phyloP scores from a whole-genome alignment of 2,329 filamentous ascomycete species.

The Sporothrix luriei region DNA sequence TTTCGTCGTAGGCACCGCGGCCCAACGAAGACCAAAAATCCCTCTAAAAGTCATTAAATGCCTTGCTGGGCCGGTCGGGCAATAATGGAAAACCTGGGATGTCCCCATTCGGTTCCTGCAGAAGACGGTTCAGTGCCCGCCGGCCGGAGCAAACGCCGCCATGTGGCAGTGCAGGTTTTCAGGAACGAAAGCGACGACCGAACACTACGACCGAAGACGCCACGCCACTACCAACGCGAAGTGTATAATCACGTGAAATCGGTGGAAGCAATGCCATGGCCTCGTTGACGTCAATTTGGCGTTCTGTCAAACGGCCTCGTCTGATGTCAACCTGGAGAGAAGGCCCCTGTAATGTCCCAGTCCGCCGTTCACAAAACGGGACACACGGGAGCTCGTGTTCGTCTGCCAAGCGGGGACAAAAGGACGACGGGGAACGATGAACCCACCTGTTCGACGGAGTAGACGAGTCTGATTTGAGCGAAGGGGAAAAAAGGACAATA shows the following conservation, averaged over 20 bases:
- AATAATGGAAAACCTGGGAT: background rate
- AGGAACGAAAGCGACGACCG: background rate
- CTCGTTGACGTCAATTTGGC: background rate
- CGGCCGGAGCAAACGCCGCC: constrained; percentile 5
- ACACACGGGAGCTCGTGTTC: background rate
- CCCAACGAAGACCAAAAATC: background rate
- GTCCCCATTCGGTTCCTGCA: background rate
- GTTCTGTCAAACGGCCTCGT: background rate
- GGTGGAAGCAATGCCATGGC: background rate
- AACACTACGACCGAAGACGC: background rate
- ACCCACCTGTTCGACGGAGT: constrained; percentile 6
- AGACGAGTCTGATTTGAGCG: background rate
- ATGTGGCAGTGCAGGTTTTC: constrained; percentile 19
- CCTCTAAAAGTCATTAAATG: too few species aligned
- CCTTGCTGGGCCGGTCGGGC: background rate
- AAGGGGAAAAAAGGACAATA: background rate
- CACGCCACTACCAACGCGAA: constrained; percentile 6
- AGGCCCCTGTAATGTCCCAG: too few species aligned
- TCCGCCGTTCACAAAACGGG: background rate
- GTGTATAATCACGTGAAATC: constrained; percentile 9
- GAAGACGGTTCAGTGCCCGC: background rate
- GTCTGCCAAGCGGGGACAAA: background rate
- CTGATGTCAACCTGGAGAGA: constrained; percentile 3
- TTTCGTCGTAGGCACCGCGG: constrained; percentile 12
- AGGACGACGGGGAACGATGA: background rate